Evolutionary conservation across 768 basidiomycete genomes (phyloP), one percentile per base, ranked within the genome.

Genomic region (Tylopilus balloui): DNA sequence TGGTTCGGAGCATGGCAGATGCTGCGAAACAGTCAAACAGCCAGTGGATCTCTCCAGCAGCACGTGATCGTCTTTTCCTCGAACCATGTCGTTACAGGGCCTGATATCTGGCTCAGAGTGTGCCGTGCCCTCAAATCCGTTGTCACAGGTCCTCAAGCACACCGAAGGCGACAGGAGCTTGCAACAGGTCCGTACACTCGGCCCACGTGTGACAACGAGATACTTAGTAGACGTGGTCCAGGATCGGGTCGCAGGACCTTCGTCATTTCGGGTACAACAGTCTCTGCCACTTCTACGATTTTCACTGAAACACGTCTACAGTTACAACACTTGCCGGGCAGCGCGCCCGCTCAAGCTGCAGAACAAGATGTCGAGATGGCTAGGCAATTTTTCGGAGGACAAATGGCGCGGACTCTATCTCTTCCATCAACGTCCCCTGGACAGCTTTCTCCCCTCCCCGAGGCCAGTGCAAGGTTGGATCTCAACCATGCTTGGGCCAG

Each of bases 51-150:
- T 45, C 25, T 42, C 34, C 55, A 23, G 10, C 0, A 12, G 23
- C 60, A 62, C 62, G 60, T 62, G 60, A 62, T 52, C 25, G 20
- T 15, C 13, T 15, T 20, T 1, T 39, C 21, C 5, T 5, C 42
- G n/a, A 5, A 11, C 31, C 10, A 88, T 88, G 86, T 86, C 87
- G 20, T 73, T 90, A 47, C 85, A 87, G 72, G 77, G 83, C 48
- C 73, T 92, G 34, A 79, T 92, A 52, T 92, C 90, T 50, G 93
- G 92, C 49, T 79, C 92, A 37, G 95, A 97, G 70, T 96, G 93
- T 68, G 87, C 86, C 12, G 78, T 83, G 17, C 74, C 84, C 1
- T 76, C 85, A 42, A 97, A 96, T 64, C 93, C 94, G 3, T 74
- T 98, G 21, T 82, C 88, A 3, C 86, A 91, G 58, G 85, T 97